phyloP scores from a whole-genome alignment of 2,329 filamentous ascomycete species.

The Colletotrichum godetiae region DNA sequence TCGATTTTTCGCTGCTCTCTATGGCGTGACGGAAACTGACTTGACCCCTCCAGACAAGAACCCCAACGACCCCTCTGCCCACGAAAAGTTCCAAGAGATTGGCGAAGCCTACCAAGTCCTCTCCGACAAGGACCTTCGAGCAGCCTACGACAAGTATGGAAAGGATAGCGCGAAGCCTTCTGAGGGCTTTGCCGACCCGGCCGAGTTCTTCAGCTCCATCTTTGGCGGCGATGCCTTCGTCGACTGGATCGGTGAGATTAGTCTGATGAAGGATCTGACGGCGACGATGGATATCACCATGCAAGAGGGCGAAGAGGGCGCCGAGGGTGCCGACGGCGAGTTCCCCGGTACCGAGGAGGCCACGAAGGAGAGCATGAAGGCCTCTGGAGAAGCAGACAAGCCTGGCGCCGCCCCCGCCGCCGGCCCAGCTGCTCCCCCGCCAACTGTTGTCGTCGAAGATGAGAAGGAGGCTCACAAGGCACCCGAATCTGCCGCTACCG shows the following conservation, averaged over 20 bases:
- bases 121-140: conserved; percentile 86
- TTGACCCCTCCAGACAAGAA: conserved; percentile 81
- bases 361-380: conserved; percentile 65
- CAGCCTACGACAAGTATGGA: conserved; percentile 95
- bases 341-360: conserved; percentile 69
- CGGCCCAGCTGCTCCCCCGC: conserved; percentile 41
- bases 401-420: conserved; percentile 41
- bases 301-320: conserved; percentile 79
- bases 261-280: conserved; percentile 97
- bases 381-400: conserved; percentile 45
- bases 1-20: not conserved
- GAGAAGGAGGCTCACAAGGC: conserved; percentile 41
- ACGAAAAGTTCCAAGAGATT: conserved; percentile 93
- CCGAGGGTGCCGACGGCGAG: conserved; percentile 64
- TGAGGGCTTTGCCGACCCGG: conserved; percentile 93
- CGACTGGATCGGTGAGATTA: conserved; percentile 98
- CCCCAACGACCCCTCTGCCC: conserved; percentile 92
- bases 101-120: conserved; percentile 83
- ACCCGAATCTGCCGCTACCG: conserved; percentile 34
- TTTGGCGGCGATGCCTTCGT: conserved; percentile 96
- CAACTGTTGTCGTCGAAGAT: conserved; percentile 55
- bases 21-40: conserved; percentile 16
- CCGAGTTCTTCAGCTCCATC: conserved; percentile 98
- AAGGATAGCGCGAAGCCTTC: conserved; percentile 93
- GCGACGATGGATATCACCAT: conserved; percentile 98